Conservation (phyloP, 1,139 yeast species). For the Kodamaea alishanica region DNA sequence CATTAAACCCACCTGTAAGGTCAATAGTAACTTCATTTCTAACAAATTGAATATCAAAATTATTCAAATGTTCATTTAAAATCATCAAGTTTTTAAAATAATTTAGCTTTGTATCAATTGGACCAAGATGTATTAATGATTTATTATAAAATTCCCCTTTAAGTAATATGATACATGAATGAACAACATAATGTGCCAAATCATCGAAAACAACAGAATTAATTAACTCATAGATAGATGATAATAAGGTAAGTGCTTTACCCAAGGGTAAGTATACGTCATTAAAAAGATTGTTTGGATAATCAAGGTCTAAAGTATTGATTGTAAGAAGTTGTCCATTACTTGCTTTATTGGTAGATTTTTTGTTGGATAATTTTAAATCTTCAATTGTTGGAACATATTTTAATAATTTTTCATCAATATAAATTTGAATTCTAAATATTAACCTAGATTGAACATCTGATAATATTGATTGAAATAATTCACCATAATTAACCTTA, state of each 20-base stretch:
- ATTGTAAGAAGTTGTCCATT: slow-evolving; percentile 1
- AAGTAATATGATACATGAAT: slow-evolving; percentile 62
- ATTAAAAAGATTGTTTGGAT: slow-evolving; percentile 39
- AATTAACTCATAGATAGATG: slow-evolving; percentile 76
- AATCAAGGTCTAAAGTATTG: slow-evolving; percentile 30
- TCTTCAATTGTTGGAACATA: slow-evolving; percentile 70
- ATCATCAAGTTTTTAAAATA: slow-evolving; percentile 69
- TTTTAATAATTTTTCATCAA: slow-evolving; percentile 63
- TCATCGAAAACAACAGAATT: slow-evolving; percentile 80
- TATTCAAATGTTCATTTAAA: slow-evolving; percentile 65
- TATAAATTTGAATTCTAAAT: slow-evolving; percentile 69
- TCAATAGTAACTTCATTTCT: slow-evolving; percentile 74
- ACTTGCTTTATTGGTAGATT: slow-evolving; percentile 41
- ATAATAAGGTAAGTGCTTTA: slow-evolving; percentile 64
- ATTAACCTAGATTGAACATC: slow-evolving; percentile 79
- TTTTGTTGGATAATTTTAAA: slow-evolving; percentile 37
- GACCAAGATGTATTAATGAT: slow-evolving; percentile 36
- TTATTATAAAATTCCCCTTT: slow-evolving; percentile 48
- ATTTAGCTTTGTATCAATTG: slow-evolving; percentile 60
- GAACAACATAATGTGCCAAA: slow-evolving; percentile 82
- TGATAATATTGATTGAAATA: slow-evolving; percentile 67
- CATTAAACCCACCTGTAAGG: slow-evolving; percentile 67
- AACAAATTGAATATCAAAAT: slow-evolving; percentile 76
- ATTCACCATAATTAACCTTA: slow-evolving; percentile 48
- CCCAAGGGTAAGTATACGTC: slow-evolving; percentile 73